Base-by-base conservation (phyloP, 2,329 filamentous ascomycete genomes). In the Trichoderma sp. region DNA sequence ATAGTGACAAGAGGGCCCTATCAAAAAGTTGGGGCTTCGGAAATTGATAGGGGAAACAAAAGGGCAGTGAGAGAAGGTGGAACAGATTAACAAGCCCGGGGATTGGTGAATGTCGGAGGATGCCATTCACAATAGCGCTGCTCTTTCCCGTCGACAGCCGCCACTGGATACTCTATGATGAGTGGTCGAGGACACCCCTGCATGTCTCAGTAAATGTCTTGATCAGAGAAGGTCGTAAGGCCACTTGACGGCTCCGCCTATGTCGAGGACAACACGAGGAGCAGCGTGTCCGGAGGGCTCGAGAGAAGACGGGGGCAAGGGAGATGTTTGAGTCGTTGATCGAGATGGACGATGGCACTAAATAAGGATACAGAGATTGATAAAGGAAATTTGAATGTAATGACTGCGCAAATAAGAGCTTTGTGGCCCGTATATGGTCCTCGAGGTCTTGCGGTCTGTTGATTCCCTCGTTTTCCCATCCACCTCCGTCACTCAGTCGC, bases 151-250 rank as follows among this genome's bases (percentile, higher is more conserved):
- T 63, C 72, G 59, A 69, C 72, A 62, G 33, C 72, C 71, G 53
- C 56, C 27, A 56, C 72, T 75, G 50, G 67, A 68, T 53, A 45
- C 65, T 62, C 45, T 71, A 50, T 65, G 62, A 66, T 75, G 59
- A 60, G 66, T 50, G 67, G 41, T 50, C 67, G 63, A 63, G 16
- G 8, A 18, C 16, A 35, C 31, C 72, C 64, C 62, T 66, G 60
- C 35, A 75, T 75, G 74, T 75, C 74, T 75, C 45, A 63, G 33
- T 35, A 68, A 45, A 33, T 75, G 74, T 75, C 74, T 75, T 66
- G 74, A 53, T 72, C 59, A n/a, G 71, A 62, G 63, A 60, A 72
- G 24, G 41, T 6, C 68, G 31, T 38, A 33, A 35, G 60, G 33
- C 56, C 35, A 64, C 14, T 63, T 35, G 21, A 50, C 64, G 21